Evolutionary conservation across 2,329 filamentous ascomycete genomes (phyloP), one percentile per base, ranked within the genome.

Genomic region (Talaromyces piceae): DNA sequence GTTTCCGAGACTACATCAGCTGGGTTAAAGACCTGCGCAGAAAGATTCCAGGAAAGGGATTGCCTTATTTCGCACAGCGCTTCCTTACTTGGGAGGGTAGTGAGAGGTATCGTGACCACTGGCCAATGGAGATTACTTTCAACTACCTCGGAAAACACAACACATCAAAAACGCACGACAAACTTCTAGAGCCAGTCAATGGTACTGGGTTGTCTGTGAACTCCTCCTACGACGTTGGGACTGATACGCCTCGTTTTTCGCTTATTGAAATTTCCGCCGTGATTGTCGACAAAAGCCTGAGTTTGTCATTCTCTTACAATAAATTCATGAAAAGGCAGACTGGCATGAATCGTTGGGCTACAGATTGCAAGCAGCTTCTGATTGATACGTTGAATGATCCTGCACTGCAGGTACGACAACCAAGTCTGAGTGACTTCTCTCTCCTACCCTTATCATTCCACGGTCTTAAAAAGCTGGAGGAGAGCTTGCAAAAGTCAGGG

Each of bases 51-150:
- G 59, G 58, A 16, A 71, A 73, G 48, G 71, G 71, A 0, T 58
- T 61, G 30, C 59, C 63, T 0, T 73, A 73, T 54, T 74, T 74
- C 54, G 64, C 68, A 0, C 61, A 62, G 2, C 62, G 63, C 4
- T 64, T 65, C 47, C 59, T 68, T 45, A 67, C 56, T 30, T 50
- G 58, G 20, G 58, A 61, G 1, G 65, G 65, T 1, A 56, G 53
- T 1, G 54, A 68, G 33, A 55, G 54, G 20, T 56, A 53, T 33
- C 18, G 45, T 5, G 23, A 23, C 13, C 48, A 57, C 20, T 51
- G 45, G 44, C 58, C 54, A 7, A 54, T 58, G 49, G 60, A 62
- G 45, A 57, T 62, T 26, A 9, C 56, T 2, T 61, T 62, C 30
- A 62, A 62, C 26, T 62, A 62, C 11, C 31, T 52, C 5, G 60